phyloP scores from a whole-genome alignment of 805 yeast species.

The Cyberlindnera amylophila region DNA sequence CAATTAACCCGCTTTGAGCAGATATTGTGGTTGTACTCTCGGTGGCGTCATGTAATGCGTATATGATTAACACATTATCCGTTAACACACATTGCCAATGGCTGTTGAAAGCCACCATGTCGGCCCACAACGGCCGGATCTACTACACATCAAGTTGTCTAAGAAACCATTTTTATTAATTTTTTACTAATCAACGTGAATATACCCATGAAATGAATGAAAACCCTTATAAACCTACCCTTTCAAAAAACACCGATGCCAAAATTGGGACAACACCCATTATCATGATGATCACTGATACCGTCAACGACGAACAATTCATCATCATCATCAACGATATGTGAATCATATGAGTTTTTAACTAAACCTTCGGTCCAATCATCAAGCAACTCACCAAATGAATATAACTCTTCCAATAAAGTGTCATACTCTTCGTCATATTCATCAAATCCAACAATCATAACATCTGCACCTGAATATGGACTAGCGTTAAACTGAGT shows the following conservation, averaged over 20 bases:
- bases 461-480: conserved; percentile 11
- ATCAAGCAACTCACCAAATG: conserved; percentile 4
- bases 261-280: conserved; percentile 6
- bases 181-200: no score
- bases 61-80: no score
- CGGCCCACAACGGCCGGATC: no score
- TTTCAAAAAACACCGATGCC: conserved; percentile 7
- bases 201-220: no score
- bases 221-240: neutral
- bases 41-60: no score
- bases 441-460: conserved; percentile 16
- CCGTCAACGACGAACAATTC: conserved; percentile 10
- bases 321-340: conserved; percentile 2
- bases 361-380: conserved; percentile 15
- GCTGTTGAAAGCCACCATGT: no score
- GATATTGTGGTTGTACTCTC: no score
- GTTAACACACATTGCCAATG: no score
- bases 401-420: conserved; percentile 7
- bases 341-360: neutral
- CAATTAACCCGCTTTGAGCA: no score
- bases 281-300: neutral
- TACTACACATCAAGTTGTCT: no score
- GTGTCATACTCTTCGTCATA: conserved; percentile 15
- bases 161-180: no score
- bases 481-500: conserved; percentile 18